phyloP scores from a whole-genome alignment of 73 alveolate genomes.

The Tetrahymena thermophila region DNA sequence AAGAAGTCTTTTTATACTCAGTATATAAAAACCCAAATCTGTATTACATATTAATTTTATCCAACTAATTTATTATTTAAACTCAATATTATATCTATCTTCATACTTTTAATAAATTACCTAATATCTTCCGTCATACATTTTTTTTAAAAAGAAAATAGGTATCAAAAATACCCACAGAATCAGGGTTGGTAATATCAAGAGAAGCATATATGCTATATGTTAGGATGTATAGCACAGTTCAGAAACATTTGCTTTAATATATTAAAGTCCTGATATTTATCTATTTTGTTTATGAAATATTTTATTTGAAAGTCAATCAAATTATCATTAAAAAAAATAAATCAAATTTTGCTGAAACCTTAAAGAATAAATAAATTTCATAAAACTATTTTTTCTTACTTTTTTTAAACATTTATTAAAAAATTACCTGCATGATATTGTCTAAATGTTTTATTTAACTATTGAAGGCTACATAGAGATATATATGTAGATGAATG shows the following conservation, averaged over 20 bases:
- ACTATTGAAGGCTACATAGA: background rate
- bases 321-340: too few species aligned
- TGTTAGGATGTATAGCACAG: slow-evolving; percentile 2
- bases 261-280: background rate
- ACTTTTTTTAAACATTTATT: too few species aligned
- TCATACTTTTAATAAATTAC: too few species aligned
- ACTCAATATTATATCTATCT: too few species aligned
- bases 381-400: too few species aligned
- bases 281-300: background rate
- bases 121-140: background rate
- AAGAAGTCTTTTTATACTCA: slow-evolving; percentile 14
- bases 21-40: slow-evolving; percentile 21
- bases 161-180: slow-evolving; percentile 24
- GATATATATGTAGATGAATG: slow-evolving; percentile 2
- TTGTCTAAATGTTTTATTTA: background rate
- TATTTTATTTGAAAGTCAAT: too few species aligned
- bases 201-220: background rate
- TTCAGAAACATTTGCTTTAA: slow-evolving; percentile 24
- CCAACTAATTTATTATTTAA: background rate
- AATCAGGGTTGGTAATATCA: slow-evolving; percentile 9
- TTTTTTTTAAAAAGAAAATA: background rate
- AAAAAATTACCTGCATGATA: background rate
- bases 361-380: too few species aligned
- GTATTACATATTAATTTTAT: background rate
- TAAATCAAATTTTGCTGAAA: too few species aligned